phyloP scores from a whole-genome alignment of 2,329 filamentous ascomycete genomes.

The Neurospora crassa region DNA sequence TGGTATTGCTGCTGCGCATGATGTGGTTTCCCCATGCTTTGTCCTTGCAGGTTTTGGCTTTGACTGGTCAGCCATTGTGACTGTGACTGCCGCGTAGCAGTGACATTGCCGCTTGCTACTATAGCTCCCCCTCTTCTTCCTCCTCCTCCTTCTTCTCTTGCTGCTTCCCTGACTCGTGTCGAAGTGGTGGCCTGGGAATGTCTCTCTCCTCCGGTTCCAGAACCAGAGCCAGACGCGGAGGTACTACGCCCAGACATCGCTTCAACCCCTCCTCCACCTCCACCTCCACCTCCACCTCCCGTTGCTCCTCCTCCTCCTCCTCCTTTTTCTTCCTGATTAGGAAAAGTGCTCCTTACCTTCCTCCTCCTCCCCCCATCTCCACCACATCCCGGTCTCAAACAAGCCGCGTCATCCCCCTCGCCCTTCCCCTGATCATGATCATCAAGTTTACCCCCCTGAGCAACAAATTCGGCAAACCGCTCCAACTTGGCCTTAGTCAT shows the following conservation, averaged over 20 bases:
- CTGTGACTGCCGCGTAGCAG: neutral
- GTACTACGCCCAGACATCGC: neutral
- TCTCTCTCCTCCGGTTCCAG: neutral
- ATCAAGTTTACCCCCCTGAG: constrained; percentile 17
- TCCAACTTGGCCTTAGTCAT: constrained; percentile 37
- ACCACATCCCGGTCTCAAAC: neutral
- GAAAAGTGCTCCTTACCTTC: neutral
- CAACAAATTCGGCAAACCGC: constrained; percentile 36
- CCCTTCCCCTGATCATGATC: neutral
- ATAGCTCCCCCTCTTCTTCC: neutral
- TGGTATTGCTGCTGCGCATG: neutral
- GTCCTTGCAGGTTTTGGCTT: neutral
- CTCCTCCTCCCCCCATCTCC: neutral
- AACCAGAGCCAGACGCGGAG: neutral
- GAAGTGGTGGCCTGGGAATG: neutral
- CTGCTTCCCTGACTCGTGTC: neutral
- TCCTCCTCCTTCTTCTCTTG: neutral
- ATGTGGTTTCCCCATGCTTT: neutral
- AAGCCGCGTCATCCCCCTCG: neutral
- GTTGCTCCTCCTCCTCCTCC: too few species aligned
- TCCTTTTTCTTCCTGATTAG: neutral
- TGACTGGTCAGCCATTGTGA: neutral
- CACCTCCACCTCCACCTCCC: neutral
- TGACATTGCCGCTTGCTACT: neutral
- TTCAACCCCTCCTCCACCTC: neutral